Evolutionary conservation across 148 eudicot species (phyloP), one percentile per base, ranked within the genome.

Genomic region (Rhododendron simsii): DNA sequence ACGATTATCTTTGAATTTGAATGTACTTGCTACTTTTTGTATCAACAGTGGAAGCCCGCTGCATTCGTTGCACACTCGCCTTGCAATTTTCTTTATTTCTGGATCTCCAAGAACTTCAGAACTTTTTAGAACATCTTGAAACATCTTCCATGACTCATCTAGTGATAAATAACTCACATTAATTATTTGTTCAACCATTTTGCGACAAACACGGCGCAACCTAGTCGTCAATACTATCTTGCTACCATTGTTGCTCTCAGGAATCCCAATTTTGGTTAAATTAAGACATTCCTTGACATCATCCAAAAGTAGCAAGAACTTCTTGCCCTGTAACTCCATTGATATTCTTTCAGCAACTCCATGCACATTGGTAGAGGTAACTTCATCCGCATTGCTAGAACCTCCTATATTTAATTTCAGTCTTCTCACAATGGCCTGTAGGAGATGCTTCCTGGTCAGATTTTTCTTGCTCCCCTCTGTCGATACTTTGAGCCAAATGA

Each of bases 201-300:
- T 0, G 13, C 9, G 8, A 12, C 80, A 73, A 81, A 86, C 87
- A 21, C 50, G 53, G 0, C 55, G 59, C 5, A 10, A 33, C 53
- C 76, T 86, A 48, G 80, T 81, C 35, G 87, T 86, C 61, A 86
- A 67, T 4, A 86, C 84, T 21, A 81, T 23, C 55, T 86, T 86
- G 84, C 87, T 50, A 0, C 80, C 87, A 20, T 48, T 30, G 16
- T 23, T 39, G 13, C 51, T 41, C 3, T 10, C 8, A 30, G 80
- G 84, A 71, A 86, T 81, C 15, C 87, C 87, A 8, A 86, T 33
- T 41, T 50, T 23, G 1, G 11, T 0, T 15, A 86, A 69, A 37
- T 78, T 39, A 14, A 86, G 80, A 30, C 33, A 57, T 71, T 71
- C 80, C n/a, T 81, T 86, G 39, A 37, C 39, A 37, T 37, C 39